These are phyloP conservation scores for Cercospora sesami DNA, from an alignment of 2,329 filamentous ascomycete species.

Conservation along the genomic window DNA sequence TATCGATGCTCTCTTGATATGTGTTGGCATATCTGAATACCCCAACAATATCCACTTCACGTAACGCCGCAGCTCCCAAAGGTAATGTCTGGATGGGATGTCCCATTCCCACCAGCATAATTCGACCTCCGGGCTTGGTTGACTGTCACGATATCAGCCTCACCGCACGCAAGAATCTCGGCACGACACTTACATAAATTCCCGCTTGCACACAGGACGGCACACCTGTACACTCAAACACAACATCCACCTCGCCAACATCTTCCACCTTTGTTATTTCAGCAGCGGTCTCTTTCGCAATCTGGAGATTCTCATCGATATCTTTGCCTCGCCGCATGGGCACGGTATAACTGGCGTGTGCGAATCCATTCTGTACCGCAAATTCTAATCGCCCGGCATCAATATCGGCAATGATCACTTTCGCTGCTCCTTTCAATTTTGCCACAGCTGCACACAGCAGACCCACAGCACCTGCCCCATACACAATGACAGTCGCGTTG, in stretches of 20 bases:
- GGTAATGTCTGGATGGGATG: conserved; percentile 73
- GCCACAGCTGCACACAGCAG: conserved; percentile 60
- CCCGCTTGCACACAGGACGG: conserved; percentile 72
- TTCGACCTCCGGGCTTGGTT: conserved; percentile 67
- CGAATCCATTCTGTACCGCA: conserved; percentile 53
- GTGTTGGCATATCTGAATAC: conserved; percentile 78
- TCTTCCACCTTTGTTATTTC: conserved; percentile 43
- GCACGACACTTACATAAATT: conserved; percentile 57
- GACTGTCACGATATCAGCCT: conserved; percentile 41
- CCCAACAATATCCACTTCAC: conserved; percentile 76
- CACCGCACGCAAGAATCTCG: neutral
- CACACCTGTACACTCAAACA: conserved; percentile 77
- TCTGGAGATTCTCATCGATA: conserved; percentile 55
- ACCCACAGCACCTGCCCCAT: conserved; percentile 63
- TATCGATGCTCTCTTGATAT: conserved; percentile 69
- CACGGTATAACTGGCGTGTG: conserved; percentile 48
- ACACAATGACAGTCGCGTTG: conserved; percentile 55
- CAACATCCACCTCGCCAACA: conserved; percentile 62
- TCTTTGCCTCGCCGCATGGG: conserved; percentile 49
- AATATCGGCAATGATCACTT: conserved; percentile 62
- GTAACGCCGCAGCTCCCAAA: conserved; percentile 68
- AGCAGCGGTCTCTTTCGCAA: conserved; percentile 53
- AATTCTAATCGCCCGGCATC: conserved; percentile 58
- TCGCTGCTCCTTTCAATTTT: conserved; percentile 54
- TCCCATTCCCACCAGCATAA: conserved; percentile 79